phyloP scores from a whole-genome alignment of 2,329 filamentous ascomycete species.

The Tolypocladium cylindrosporum region DNA sequence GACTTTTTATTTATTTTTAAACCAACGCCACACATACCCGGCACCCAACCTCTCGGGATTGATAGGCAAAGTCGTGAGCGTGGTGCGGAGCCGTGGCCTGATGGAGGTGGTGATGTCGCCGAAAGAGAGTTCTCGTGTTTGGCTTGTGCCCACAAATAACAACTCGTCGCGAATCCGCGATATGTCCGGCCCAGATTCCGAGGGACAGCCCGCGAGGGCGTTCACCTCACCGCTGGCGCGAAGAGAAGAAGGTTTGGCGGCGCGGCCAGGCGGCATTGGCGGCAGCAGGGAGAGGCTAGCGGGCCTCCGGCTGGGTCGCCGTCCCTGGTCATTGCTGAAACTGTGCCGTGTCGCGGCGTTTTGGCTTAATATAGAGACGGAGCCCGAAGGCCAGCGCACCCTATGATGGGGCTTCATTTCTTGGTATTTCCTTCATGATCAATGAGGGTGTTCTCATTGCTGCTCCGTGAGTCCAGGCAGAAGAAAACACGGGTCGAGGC shows the following conservation, averaged over 20 bases:
- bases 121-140: background rate
- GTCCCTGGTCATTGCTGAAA: background rate
- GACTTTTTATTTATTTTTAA: background rate
- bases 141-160: background rate
- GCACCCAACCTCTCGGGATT: background rate
- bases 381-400: background rate
- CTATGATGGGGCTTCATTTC: background rate
- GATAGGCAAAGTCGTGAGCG: too few species aligned
- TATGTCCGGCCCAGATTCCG: background rate
- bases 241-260: background rate
- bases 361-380: background rate
- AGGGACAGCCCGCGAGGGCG: background rate
- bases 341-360: background rate
- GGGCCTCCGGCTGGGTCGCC: background rate
- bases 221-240: background rate
- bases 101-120: background rate
- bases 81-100: background rate
- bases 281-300: background rate
- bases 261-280: background rate
- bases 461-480: background rate
- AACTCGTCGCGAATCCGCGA: background rate
- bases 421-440: background rate
- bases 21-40: background rate
- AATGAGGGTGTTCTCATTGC: background rate
- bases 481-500: too few species aligned